A percentile compares a stretch with the other conserved stretches of the same genome.
These are phyloP conservation scores for Neurospora sublineolata DNA, from an alignment of 495 filamentous ascomycete species.

Conservation along the genomic window DNA sequence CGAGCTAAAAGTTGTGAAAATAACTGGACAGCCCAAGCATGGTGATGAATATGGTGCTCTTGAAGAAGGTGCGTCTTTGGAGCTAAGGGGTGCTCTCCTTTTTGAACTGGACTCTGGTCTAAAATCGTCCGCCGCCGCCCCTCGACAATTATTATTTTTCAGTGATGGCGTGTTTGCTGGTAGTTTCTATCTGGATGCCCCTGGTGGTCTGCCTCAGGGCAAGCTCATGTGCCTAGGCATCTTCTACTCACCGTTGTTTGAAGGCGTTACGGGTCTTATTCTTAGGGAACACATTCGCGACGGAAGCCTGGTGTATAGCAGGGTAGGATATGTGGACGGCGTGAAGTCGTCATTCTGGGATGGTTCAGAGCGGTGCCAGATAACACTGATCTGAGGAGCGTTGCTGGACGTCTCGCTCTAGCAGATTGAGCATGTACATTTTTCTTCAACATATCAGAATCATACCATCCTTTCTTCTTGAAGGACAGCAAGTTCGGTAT, in stretches of 20 bases:
- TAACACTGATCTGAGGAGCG: background rate
- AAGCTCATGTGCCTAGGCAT: background rate
- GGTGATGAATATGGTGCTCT: background rate
- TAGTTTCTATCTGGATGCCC: rapidly evolving
- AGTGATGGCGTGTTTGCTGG: background rate
- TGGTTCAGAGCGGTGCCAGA: background rate
- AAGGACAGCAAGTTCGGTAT: background rate
- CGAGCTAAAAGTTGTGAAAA: background rate
- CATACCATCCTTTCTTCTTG: background rate
- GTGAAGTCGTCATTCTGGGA: rapidly evolving
- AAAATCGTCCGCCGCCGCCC: background rate
- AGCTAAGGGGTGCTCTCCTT: background rate
- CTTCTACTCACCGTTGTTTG: too few species aligned
- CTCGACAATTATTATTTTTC: background rate
- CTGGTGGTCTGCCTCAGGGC: background rate
- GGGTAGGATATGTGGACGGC: background rate
- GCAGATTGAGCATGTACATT: background rate
- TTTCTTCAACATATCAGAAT: background rate
- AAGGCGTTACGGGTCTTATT: background rate
- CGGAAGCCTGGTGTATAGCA: background rate
- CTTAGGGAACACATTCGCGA: background rate
- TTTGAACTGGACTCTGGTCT: background rate
- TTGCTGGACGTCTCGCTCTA: background rate
- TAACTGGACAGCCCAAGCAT: background rate
- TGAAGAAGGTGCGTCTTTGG: background rate